phyloP scores from a whole-genome alignment of 495 filamentous ascomycete species.

The Sphaerosporella brunnea region DNA sequence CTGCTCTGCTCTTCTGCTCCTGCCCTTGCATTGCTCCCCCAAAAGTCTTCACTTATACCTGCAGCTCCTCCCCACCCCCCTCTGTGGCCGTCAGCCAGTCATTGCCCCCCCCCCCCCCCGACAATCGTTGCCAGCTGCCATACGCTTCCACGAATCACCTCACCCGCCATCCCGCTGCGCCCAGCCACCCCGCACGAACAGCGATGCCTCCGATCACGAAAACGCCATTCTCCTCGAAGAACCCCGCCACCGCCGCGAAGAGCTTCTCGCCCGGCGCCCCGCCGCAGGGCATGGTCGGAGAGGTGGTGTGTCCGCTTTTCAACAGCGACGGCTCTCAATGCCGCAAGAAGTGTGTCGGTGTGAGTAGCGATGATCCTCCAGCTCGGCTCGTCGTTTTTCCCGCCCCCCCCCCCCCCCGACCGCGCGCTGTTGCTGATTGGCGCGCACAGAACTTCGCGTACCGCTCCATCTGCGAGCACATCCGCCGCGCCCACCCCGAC shows the following conservation, averaged over 20 bases:
- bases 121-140: not conserved
- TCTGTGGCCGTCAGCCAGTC: not conserved
- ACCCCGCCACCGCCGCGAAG: constrained; percentile 22
- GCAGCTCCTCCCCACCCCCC: not conserved
- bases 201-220: constrained; percentile 23
- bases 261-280: constrained; percentile 13
- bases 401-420: too few species aligned
- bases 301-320: constrained; percentile 88
- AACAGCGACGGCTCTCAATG: constrained; percentile 96
- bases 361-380: too few species aligned
- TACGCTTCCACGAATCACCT: constrained; percentile 3
- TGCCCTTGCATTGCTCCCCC: too few species aligned
- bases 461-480: constrained; percentile 99
- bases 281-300: constrained; percentile 26
- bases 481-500: constrained; percentile 89
- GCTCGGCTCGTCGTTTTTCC: too few species aligned
- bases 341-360: constrained; percentile 91
- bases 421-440: constrained; percentile 3
- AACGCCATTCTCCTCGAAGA: constrained; percentile 24
- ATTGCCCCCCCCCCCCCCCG: not conserved
- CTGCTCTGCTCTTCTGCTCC: not conserved
- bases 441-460: constrained; percentile 33
- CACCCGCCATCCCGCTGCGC: not conserved
- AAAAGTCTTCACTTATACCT: not conserved
- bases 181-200: too few species aligned